Base-by-base conservation (phyloP, 139 green algal genomes). In the Pedinophyceae sp. region DNA sequence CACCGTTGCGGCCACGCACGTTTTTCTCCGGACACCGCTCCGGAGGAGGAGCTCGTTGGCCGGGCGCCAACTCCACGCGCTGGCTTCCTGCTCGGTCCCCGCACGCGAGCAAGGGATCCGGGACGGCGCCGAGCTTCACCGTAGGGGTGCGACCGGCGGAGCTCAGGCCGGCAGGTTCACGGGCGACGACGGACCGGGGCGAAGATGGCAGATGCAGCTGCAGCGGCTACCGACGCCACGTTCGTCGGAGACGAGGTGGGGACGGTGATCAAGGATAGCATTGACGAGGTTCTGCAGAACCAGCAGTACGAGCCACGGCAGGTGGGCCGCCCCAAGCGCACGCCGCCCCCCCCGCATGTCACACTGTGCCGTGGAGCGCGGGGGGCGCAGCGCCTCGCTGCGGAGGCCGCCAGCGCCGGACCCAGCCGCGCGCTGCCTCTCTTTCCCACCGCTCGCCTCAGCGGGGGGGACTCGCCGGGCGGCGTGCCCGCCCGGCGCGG, bases 261-360 rank as follows among this genome's bases (percentile, higher is more conserved):
- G 62, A 85, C 75, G 53, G 86, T 88, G 18, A 86, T 90, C 66
- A 90, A 90, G 50, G 77, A 88, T 27, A 77, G 68, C 2, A 72
- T 90, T 6, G 77, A 88, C 27, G 50, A 57, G 3, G 72, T 85
- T 15, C 62, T 90, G n/a, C 65, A 76, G 29, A 85, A 83, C 47
- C 61, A 82, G 43, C 61, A 73, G 20, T 90, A 85, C 58, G 75
- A 64, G 29, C 70, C 81, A 20, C 47, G 66, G 23, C 88, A 81
- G 80, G 80, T 86, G 34, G 27, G 66, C 10, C 13, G 22, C 18
- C 13, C 22, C 47, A 47, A 46, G 45, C 20, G 6, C 13, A 10
- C 13, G 6, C 6, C 19, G 45, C 19, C 13, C 6, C 20, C 6
- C 13, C 19, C 13, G 20, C 19, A 50, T 23, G 5, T 10, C 19